A percentile compares a stretch with the other conserved stretches of the same genome.
Conservation (phyloP, 345 rosid genomes). For the Linum tenue region DNA sequence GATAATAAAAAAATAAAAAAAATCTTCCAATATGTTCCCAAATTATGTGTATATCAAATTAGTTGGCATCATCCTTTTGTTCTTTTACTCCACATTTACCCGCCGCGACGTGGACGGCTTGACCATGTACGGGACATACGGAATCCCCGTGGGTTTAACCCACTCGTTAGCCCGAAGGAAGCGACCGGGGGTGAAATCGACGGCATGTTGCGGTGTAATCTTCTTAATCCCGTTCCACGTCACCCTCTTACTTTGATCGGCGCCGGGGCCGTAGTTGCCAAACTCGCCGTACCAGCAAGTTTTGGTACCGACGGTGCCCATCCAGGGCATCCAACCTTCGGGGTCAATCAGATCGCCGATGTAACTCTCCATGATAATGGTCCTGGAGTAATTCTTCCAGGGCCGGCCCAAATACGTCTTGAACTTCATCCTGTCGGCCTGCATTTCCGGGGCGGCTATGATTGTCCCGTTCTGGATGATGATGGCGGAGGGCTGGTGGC, state of each 20-base stretch:
- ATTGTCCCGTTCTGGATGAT: conserved; percentile 70
- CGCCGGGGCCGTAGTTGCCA: conserved; percentile 60
- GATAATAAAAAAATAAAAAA: no score
- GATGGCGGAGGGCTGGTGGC: conserved; percentile 35
- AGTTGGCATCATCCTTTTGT: no score
- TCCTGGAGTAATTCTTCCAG: conserved; percentile 45
- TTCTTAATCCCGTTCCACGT: conserved; percentile 56
- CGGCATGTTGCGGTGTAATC: conserved; percentile 23
- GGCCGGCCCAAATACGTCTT: conserved; percentile 68
- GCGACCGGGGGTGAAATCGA: conserved; percentile 27
- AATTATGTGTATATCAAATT: no score
- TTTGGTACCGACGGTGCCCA: conserved; percentile 30
- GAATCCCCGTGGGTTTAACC: conserved; percentile 43
- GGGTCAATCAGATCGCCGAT: conserved; percentile 49
- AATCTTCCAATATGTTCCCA: no score
- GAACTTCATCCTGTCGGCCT: conserved; percentile 21
- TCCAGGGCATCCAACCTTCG: conserved; percentile 63
- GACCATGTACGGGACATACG: conserved; percentile 24
- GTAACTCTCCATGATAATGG: conserved; percentile 55
- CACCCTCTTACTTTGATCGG: conserved; percentile 30
- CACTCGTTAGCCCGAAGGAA: conserved; percentile 40
- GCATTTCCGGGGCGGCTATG: conserved; percentile 31
- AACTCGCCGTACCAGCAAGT: conserved; percentile 56
- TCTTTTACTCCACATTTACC: not conserved
- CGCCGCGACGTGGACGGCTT: not conserved